Base-by-base conservation (phyloP, 2,329 filamentous ascomycete genomes). In the Colletotrichum sp. region DNA sequence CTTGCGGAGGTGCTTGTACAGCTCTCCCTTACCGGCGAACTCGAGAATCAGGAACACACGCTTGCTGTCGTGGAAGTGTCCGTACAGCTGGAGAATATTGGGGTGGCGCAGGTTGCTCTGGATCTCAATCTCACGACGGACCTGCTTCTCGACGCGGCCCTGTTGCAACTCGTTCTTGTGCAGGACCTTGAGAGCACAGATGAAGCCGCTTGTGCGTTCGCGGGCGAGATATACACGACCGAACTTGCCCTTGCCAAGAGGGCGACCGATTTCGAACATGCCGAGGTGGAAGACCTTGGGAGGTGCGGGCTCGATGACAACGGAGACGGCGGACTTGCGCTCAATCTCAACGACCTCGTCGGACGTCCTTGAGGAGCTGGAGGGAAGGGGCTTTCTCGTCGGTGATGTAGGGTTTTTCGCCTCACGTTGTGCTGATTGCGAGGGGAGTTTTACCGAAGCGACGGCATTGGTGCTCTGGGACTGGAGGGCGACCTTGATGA, bases 251-350 rank as follows among this genome's bases (percentile, higher is more conserved):
- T 97, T 97, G 69, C 95, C 95, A 5, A 97, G 88, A 2, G 95
- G 94, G 79, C 95, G 94, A 52, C 95, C 95, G 78, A 97, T 98
- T 84, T 98, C 96, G 83, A 98, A 98, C 95, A 97, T 97, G 85
- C 95, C 94, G 6, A 98, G 91, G 82, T 98, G 95, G 85, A 96
- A 96, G 79, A 95, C 85, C 79, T 91, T 93, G 58, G 89, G 90
- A 24, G 87, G 73, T 77, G 83, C 81, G 48, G 92, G 89, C 81
- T 93, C 91, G 64, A 93, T 89, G 73, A 90, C 87, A 70, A 93
- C 84, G 10, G 88, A 82, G 61, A 86, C 83, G 56, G 30, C 68
- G 28, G 89, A 88, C 78, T 89, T 89, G 60, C 88, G 87, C 78
- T 93, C 91, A 18, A 82, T 82, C 78, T 84, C 83, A 32, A 82